These are phyloP conservation scores for Pleurotus giganteus DNA, from an alignment of 768 basidiomycete species.

Conservation along the genomic window DNA sequence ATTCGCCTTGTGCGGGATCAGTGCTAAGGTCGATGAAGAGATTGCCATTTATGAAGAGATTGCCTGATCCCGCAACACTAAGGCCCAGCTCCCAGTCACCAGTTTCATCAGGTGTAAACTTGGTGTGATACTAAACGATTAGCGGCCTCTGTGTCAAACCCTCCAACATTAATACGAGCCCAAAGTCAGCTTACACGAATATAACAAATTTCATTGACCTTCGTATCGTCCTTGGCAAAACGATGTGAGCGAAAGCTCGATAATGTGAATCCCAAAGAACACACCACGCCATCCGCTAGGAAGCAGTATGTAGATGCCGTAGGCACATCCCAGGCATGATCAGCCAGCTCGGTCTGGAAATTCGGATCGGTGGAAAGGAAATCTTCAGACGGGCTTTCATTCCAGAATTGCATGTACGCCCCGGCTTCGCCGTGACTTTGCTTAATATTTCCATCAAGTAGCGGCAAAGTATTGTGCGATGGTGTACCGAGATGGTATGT, in stretches of 20 bases:
- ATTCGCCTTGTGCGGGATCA: constrained; percentile 31
- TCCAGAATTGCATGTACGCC: constrained; percentile 11
- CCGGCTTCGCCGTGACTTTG: constrained; percentile 28
- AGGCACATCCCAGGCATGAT: constrained; percentile 4
- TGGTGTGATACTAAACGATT: constrained; percentile 37
- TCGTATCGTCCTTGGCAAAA: constrained; percentile 8
- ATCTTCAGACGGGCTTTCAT: constrained; percentile 33
- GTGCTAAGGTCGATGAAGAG: constrained; percentile 45
- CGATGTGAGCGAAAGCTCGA: neutral
- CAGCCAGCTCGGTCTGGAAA: neutral
- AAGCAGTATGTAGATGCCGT: constrained; percentile 7
- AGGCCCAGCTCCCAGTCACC: constrained; percentile 51
- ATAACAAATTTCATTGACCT: constrained; percentile 11
- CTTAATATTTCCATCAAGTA: constrained; percentile 45
- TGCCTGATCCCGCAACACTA: constrained; percentile 40
- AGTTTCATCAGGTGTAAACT: constrained; percentile 49
- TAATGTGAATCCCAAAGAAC: neutral
- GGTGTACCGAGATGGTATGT: constrained; percentile 41
- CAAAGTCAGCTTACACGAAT: constrained; percentile 7
- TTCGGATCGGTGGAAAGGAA: constrained; percentile 30
- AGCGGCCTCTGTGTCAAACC: no score
- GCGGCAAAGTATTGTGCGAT: constrained; percentile 47
- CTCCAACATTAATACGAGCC: no score
- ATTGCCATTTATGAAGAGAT: constrained; percentile 50
- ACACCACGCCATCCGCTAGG: constrained; percentile 12